Base-by-base conservation (phyloP, 2,329 filamentous ascomycete genomes). In the Thermothelomyces thermophilus region DNA sequence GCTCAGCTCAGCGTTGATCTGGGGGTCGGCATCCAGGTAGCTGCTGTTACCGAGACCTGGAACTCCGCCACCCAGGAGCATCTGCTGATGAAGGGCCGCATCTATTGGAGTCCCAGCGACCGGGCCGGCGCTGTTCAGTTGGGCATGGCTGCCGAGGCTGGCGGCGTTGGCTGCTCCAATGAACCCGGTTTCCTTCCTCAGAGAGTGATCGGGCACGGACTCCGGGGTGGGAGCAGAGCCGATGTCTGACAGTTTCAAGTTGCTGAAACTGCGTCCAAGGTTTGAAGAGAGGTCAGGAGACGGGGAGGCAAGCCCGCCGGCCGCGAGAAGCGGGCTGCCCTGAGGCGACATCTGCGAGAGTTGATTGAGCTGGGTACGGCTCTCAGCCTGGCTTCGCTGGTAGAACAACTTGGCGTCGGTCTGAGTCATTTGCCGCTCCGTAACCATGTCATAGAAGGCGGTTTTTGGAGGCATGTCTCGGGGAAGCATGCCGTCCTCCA, bases 381-480 rank as follows among this genome's bases (percentile, higher is more conserved):
- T 54, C 26, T 84, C 85, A 51, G 83, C 73, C 67, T 90, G 87
- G 68, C 88, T 90, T 58, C 87, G 79, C 70, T 96, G 91, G 67
- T 95, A 98, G 71, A 97, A 95, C 55, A 96, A 78, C 68, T 95
- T 97, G 52, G 91, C 88, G 66, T 98, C 93, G 22, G 87, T 84
- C 67, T 95, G 90, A 63, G 86, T 94, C 82, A 95, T 86, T 63
- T 91, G 87, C 62, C 93, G 94, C 69, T 98, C 93, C 46, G 88
- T 87, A 46, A 91, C 85, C 62, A 91, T 89, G 68, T 96, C 90
- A 70, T 95, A 96, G 64, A 90, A 94, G 17, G 90, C 87, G 8
- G 90, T 95, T 64, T 84, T 84, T 53, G 76, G 76, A 30, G 79
- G 80, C 46, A 80, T 64, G 62, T 84, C 81, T 54, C 81, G 73